Evolutionary conservation across 1,284 basidiomycete genomes (phyloP), one percentile per base, ranked within the genome.

Genomic region (Acaromyces ingoldii): DNA sequence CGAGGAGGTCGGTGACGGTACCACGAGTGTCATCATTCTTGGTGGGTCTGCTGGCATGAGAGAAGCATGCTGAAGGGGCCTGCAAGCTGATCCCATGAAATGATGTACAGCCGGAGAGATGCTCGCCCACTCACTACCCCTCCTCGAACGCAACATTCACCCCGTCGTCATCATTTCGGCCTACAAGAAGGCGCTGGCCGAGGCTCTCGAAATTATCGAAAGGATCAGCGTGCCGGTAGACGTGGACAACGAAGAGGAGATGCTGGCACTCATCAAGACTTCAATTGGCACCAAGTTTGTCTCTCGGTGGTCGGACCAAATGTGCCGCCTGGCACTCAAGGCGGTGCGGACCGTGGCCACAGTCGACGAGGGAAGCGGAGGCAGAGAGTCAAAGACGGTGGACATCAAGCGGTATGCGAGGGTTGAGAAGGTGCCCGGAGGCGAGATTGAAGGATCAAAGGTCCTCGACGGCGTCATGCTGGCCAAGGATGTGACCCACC

Each of bases 201-300:
- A 91, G 72, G 89, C 91, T 0, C 85, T 98, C 29, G 82, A 85
- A 53, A 91, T 93, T 75, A 86, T 95, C 74, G 82, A 89, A 53
- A 81, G 81, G 48, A 88, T 97, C 69, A 92, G 91, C 6, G 80
- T 90, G 54, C 91, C 91, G 26, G 93, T 98, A 72, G 84, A 98
- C 78, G 85, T 86, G 17, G 82, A 82, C 39, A 84, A 87, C 69
- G 92, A 98, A 64, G 81, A 83, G 24, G 86, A 92, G 68, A 98
- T 98, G 93, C 84, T 97, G 36, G 83, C 88, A 3, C 83, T 98
- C 69, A 97, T 98, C 82, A 96, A 96, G 79, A 95, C 90, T 0
- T 93, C 91, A 43, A 96, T 98, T 77, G 93, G 93, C n/a, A 98
- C 95, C 53, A 98, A 98, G 78, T 97, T 98, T 71, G 90, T 92